phyloP scores from a whole-genome alignment of 768 basidiomycete species.

The Kwoniella sp. region DNA sequence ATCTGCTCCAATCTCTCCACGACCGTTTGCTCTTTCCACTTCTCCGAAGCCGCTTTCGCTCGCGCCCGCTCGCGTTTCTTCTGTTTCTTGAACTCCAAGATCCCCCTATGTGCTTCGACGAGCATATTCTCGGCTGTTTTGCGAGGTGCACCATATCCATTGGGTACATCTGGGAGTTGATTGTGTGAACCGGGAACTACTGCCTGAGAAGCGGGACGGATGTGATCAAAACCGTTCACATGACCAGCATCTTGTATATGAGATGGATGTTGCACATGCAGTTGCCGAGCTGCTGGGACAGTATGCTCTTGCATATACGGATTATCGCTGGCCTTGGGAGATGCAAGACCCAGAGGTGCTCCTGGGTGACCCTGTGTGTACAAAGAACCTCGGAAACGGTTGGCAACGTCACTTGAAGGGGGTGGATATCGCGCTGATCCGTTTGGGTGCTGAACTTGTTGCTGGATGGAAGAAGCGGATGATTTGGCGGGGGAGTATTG shows the following conservation, averaged over 20 bases:
- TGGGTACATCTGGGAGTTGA: neutral
- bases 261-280: no score
- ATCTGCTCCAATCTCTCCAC: neutral
- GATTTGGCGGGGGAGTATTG: neutral
- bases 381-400: neutral
- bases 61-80: neutral
- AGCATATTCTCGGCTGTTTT: neutral
- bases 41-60: neutral
- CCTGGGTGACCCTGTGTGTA: no score
- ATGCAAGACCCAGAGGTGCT: no score
- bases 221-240: no score
- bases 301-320: no score
- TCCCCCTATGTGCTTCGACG: neutral
- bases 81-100: neutral
- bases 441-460: neutral
- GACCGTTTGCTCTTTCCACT: neutral
- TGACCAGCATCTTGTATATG: no score
- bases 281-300: no score
- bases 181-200: no score
- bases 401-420: neutral
- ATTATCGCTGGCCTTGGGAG: no score
- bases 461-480: neutral
- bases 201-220: no score
- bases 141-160: neutral
- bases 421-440: no score